Conservation (phyloP, 305 asterid species). For the Solanum hybrid region DNA sequence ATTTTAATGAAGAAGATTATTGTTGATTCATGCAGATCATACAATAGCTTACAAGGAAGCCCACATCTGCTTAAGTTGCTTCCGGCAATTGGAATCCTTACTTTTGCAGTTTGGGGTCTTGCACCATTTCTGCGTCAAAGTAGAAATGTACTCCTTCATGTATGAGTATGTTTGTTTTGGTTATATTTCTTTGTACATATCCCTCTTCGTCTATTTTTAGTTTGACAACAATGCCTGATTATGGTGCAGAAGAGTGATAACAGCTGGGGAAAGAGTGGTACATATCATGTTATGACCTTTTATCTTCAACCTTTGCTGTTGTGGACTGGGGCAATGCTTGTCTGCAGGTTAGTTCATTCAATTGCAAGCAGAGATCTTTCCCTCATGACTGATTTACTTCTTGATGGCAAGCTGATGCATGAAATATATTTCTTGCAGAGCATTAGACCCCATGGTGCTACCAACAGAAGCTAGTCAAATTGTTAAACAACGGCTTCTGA, state of each 20-base stretch:
- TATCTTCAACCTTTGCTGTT: slow-evolving; percentile 74
- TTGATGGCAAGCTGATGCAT: not conserved
- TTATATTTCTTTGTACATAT: slow-evolving; percentile 1
- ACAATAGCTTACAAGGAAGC: slow-evolving; percentile 44
- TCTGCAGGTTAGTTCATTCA: slow-evolving; percentile 61
- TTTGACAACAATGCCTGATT: not conserved
- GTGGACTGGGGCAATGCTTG: slow-evolving; percentile 71
- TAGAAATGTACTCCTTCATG: slow-evolving; percentile 59
- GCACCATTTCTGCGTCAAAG: slow-evolving; percentile 58
- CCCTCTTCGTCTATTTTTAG: not conserved
- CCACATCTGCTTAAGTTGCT: slow-evolving; percentile 50
- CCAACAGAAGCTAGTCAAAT: slow-evolving; percentile 72
- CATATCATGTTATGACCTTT: slow-evolving; percentile 52
- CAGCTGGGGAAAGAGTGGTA: slow-evolving; percentile 65
- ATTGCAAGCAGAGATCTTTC: not conserved
- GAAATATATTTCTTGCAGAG: slow-evolving; percentile 41
- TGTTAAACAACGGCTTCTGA: slow-evolving; percentile 68
- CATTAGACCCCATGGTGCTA: slow-evolving; percentile 67
- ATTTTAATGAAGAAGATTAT: slow-evolving; percentile 5
- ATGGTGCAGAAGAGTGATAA: slow-evolving; percentile 53
- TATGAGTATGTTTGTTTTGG: slow-evolving; percentile 14
- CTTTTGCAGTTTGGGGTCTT: slow-evolving; percentile 86
- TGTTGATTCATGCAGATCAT: slow-evolving; percentile 51
- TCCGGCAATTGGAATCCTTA: slow-evolving; percentile 66
- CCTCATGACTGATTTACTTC: not conserved